Evolutionary conservation across 257 asterid genomes (phyloP).

Genomic region (Phtheirospermum japonicum): DNA sequence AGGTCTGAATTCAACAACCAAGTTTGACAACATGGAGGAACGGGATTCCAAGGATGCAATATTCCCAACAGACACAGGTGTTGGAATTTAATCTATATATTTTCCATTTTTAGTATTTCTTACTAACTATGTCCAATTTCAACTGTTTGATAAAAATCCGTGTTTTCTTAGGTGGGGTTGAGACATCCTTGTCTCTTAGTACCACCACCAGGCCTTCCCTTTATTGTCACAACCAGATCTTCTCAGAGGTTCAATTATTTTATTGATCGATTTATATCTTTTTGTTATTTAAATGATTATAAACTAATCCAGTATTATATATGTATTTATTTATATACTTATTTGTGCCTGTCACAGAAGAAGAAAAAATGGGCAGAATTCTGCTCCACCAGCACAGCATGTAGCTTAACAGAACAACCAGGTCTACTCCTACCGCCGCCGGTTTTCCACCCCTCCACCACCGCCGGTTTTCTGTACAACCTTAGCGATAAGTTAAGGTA

Average conservation of each 20-base stretch:
- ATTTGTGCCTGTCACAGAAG: not conserved
- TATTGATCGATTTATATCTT: not conserved
- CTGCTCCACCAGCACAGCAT: too few relatives aligned
- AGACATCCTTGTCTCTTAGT: slow-evolving; percentile 41
- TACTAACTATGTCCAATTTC: not conserved
- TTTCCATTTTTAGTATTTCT: not conserved
- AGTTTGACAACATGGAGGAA: not conserved
- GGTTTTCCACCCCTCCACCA: slow-evolving; percentile 19
- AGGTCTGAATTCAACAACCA: slow-evolving; percentile 34
- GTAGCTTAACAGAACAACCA: slow-evolving; percentile 5
- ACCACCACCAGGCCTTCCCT: slow-evolving; percentile 17
- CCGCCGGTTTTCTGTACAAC: slow-evolving; percentile 29
- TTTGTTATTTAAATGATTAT: too few relatives aligned
- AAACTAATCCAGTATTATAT: too few relatives aligned
- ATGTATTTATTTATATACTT: too few relatives aligned
- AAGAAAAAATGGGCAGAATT: slow-evolving; percentile 21
- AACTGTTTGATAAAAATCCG: slow-evolving; percentile 5
- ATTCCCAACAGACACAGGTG: slow-evolving; percentile 24
- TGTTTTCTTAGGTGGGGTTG: slow-evolving; percentile 13
- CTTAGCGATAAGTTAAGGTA: slow-evolving; percentile 32
- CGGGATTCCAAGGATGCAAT: not conserved
- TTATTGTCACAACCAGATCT: not conserved
- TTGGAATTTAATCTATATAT: not conserved
- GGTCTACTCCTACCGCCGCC: slow-evolving; percentile 22
- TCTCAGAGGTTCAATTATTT: slow-evolving; percentile 25